Percentiles rank a stretch among this genome's conserved stretches.
These are phyloP conservation scores for Petasospora rhodanensis DNA, from an alignment of 1,139 yeast species.

Conservation along the genomic window DNA sequence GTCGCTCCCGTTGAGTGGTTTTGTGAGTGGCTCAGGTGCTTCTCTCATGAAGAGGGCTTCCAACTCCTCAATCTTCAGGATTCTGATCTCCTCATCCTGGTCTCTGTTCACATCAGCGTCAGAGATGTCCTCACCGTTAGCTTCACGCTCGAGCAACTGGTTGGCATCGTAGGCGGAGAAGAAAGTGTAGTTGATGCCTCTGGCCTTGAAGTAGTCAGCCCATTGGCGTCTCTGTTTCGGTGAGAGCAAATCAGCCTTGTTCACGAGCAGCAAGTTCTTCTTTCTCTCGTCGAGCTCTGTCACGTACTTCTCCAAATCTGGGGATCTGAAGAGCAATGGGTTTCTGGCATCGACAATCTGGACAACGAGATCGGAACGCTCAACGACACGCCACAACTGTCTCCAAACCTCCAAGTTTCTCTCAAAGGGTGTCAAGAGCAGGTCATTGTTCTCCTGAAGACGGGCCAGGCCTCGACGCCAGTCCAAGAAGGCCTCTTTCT, in stretches of 20 bases:
- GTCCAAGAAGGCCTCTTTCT: conserved; percentile 82
- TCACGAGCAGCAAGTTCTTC: conserved; percentile 76
- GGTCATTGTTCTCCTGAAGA: conserved; percentile 74
- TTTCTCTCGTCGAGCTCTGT: conserved; percentile 67
- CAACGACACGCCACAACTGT: conserved; percentile 97
- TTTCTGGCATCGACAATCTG: conserved; percentile 98
- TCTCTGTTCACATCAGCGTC: conserved; percentile 31
- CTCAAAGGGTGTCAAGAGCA: conserved; percentile 93
- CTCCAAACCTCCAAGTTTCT: conserved; percentile 98
- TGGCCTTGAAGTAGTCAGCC: conserved; percentile 74
- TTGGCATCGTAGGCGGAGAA: conserved; percentile 90
- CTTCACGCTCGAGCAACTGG: conserved; percentile 58
- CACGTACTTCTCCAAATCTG: conserved; percentile 83
- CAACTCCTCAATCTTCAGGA: conserved; percentile 77
- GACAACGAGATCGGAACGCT: conserved; percentile 88
- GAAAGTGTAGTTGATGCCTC: conserved; percentile 78
- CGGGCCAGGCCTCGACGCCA: conserved; percentile 92
- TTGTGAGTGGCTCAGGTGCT: conserved; percentile 65
- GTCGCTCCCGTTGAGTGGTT: conserved; percentile 55
- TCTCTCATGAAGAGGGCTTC: conserved; percentile 74
- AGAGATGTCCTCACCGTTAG: conserved; percentile 33
- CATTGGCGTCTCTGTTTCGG: conserved; percentile 72
- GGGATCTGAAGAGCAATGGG: conserved; percentile 85
- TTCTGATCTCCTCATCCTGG: conserved; percentile 49
- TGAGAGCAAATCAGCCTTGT: conserved; percentile 88